A percentile compares a stretch with the other conserved stretches of the same genome.
These are phyloP conservation scores for Fistulinella prunicolor DNA, from an alignment of 768 basidiomycete genomes.

Conservation along the genomic window DNA sequence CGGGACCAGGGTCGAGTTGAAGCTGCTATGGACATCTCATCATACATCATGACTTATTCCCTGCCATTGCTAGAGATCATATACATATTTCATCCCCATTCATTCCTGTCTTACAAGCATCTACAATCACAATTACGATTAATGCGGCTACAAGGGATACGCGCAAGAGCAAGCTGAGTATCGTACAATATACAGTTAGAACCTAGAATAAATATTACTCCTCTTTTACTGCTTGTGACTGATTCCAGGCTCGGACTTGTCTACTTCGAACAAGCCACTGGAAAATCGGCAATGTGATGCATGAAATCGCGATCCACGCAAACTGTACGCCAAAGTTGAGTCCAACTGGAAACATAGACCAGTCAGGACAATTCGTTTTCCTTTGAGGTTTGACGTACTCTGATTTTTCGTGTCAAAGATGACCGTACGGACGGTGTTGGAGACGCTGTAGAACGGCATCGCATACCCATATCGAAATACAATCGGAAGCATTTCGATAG, in stretches of 20 bases:
- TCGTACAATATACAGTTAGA: not conserved
- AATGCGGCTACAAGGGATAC: conserved; percentile 4
- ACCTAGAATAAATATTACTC: too few species aligned
- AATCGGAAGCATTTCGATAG: conserved; percentile 54
- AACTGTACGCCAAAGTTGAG: conserved; percentile 59
- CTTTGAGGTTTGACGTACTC: conserved; percentile 36
- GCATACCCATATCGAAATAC: conserved; percentile 68
- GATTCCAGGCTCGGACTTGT: conserved; percentile 22
- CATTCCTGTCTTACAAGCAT: conserved; percentile 19
- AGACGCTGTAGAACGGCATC: conserved; percentile 70
- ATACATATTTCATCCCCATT: conserved; percentile 26
- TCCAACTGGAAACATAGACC: conserved; percentile 42
- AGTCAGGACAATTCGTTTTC: not conserved
- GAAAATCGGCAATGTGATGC: conserved; percentile 49
- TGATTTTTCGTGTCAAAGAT: conserved; percentile 65
- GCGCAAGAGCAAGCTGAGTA: not conserved
- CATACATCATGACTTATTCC: conserved; percentile 16
- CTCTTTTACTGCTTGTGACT: conserved; percentile 11
- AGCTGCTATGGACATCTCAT: conserved; percentile 1
- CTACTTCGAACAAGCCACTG: conserved; percentile 40
- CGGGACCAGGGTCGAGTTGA: conserved; percentile 24
- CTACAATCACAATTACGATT: conserved; percentile 13
- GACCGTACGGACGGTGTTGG: conserved; percentile 55
- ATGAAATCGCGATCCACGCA: conserved; percentile 54
- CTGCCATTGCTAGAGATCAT: conserved; percentile 20